phyloP scores from a whole-genome alignment of 352 stramenopile genomes.

The Globisporangium takayamanum region DNA sequence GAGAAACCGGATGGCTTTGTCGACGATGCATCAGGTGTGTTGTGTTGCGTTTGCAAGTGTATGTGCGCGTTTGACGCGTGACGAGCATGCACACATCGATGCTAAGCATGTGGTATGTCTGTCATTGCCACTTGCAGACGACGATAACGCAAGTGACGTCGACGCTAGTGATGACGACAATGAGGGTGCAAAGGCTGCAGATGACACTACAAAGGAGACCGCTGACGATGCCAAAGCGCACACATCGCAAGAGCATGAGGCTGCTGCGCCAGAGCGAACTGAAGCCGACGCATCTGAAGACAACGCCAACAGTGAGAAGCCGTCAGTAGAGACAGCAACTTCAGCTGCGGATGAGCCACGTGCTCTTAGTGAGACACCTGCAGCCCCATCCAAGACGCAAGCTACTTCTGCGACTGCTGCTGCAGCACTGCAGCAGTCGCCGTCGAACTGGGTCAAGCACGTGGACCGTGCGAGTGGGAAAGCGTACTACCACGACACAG shows the following conservation, averaged over 20 bases:
- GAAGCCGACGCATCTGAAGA: too few species aligned
- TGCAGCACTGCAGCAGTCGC: background rate
- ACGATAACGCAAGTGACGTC: slow-evolving; percentile 5
- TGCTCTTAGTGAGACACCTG: too few species aligned
- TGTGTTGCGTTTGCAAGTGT: background rate
- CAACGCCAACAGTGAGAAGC: too few species aligned
- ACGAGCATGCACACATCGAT: background rate
- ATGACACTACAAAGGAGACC: too few species aligned
- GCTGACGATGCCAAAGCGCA: too few species aligned
- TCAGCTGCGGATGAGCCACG: too few species aligned
- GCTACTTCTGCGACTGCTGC: too few species aligned
- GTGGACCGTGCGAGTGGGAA: slow-evolving; percentile 60
- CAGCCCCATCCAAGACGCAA: too few species aligned
- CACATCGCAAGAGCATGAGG: too few species aligned
- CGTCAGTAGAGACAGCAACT: too few species aligned
- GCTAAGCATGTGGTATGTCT: background rate
- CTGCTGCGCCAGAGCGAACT: too few species aligned
- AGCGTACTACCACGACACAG: slow-evolving; percentile 67
- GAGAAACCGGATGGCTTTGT: slow-evolving; percentile 51
- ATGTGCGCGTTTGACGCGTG: background rate
- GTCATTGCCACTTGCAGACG: slow-evolving; percentile 1
- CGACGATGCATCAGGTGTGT: slow-evolving; percentile 16
- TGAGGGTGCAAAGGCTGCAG: slow-evolving; percentile 4
- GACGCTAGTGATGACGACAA: slow-evolving; percentile 14
- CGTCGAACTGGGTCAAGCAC: slow-evolving; percentile 58